Base-by-base conservation (phyloP, 352 stramenopile genomes). In the Phytophthora sp. region DNA sequence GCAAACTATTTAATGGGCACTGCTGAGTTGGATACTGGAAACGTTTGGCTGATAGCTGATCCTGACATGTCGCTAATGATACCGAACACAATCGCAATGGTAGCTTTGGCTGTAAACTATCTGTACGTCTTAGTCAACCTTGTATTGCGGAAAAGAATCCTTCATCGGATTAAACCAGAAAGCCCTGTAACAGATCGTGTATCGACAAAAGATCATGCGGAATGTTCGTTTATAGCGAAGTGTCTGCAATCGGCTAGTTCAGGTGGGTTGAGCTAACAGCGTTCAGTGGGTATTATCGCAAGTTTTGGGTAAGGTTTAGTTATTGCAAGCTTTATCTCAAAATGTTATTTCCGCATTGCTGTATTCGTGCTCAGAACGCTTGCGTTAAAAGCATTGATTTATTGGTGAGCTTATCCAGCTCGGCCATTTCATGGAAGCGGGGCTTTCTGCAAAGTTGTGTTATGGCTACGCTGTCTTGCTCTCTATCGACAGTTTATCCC, bases 1-100 rank as follows among this genome's bases (percentile, higher is more conserved):
- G 77, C 68, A 4, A 86, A 86, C 42, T 79, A 75, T 30, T 45
- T 87, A 23, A 85, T 87, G 76, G 51, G 77, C 53, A 87, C 76
- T 0, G 32, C 17, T 4, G 52, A 69, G 18, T 77, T 85, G 21
- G 76, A 87, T 37, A 44, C 83, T 32, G 76, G 76, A 2, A 46
- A 79, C 4, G 86, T 85, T 28, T 88, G 74, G 79, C 66, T 73
- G 23, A 67, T 80, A 26, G 23, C 56, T 4, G 55, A 68, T 27
- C 21, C 45, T 3, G 48, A 72, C 5, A 11, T 31, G n/a, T 26
- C 34, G 26, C 38, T 69, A 3, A 52, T 59, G 28, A 24, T 6
- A 4, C 17, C 75, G 1, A 72, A 54, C 2, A 34, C 68, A 0
- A 12, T 62, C 1, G 45, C 52, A 11, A 39, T 82, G 0, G 17